Percentiles rank a stretch among this genome's conserved stretches.
These are phyloP conservation scores for Platismatia glauca DNA, from an alignment of 495 filamentous ascomycete species.

Conservation along the genomic window DNA sequence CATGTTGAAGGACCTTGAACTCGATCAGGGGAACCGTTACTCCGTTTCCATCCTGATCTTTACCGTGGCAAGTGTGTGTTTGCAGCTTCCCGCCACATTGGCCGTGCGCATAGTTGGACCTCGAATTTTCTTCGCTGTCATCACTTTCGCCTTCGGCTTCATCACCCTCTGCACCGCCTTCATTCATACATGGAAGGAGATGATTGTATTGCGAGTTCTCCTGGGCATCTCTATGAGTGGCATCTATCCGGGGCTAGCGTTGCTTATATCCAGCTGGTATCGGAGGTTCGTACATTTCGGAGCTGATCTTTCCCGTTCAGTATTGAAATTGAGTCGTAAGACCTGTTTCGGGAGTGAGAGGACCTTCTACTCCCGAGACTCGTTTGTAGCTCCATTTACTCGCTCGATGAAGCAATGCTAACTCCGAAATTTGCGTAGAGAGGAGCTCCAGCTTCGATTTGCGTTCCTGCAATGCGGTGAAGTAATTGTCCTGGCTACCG, in stretches of 20 bases:
- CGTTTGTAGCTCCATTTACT: too few species aligned
- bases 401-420: too few species aligned
- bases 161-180: conserved; percentile 68
- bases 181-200: conserved; percentile 58
- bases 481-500: conserved; percentile 59
- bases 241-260: conserved; percentile 63
- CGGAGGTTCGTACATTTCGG: too few species aligned
- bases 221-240: conserved; percentile 59
- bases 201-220: conserved; percentile 63
- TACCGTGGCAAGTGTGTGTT: conserved; percentile 63
- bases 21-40: conserved; percentile 54
- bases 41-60: conserved; percentile 73
- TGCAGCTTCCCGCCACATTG: conserved; percentile 66
- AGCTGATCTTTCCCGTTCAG: too few species aligned
- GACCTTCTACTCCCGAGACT: too few species aligned
- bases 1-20: conserved; percentile 57
- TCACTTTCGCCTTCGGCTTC: conserved; percentile 60
- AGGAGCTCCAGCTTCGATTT: conserved; percentile 67
- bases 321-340: too few species aligned
- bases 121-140: conserved; percentile 56
- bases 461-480: conserved; percentile 64
- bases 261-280: conserved; percentile 68
- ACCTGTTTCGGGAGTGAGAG: too few species aligned
- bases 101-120: conserved; percentile 61
- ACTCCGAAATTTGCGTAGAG: too few species aligned